Conservation (phyloP, 1,284 basidiomycete genomes). For the Puccinia horiana region DNA sequence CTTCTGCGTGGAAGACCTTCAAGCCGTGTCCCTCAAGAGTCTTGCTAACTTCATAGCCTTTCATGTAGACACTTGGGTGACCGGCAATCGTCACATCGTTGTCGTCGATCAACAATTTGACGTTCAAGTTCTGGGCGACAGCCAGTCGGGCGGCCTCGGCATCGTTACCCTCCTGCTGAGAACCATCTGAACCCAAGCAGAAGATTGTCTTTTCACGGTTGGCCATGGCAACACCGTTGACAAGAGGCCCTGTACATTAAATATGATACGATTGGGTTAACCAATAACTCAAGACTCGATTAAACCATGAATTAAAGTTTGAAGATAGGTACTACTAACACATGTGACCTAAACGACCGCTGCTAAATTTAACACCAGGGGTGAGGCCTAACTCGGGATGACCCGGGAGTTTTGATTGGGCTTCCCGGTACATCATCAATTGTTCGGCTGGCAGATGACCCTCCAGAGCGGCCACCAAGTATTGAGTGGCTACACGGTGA, state of each 20-base stretch:
- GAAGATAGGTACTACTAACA: conserved; percentile 62
- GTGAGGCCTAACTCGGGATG: conserved; percentile 82
- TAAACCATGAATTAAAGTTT: conserved; percentile 74
- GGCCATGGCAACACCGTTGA: conserved; percentile 77
- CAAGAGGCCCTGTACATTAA: conserved; percentile 54
- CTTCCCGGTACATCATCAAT: conserved; percentile 76
- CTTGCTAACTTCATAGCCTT: conserved; percentile 70
- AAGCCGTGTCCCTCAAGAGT: conserved; percentile 77
- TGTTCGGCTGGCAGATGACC: conserved; percentile 72
- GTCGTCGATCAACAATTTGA: conserved; percentile 81
- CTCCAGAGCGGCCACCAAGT: conserved; percentile 73
- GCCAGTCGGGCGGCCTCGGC: conserved; percentile 81
- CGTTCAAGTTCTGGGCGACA: conserved; percentile 74
- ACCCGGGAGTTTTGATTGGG: conserved; percentile 77
- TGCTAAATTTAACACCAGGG: conserved; percentile 81
- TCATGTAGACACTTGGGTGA: conserved; percentile 77
- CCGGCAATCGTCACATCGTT: conserved; percentile 79
- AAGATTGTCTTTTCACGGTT: conserved; percentile 74
- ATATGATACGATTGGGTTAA: conserved; percentile 59
- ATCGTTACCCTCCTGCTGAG: conserved; percentile 83
- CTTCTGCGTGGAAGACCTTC: conserved; percentile 70
- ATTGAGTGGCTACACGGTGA: conserved; percentile 82
- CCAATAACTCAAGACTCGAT: neutral
- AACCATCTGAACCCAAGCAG: conserved; percentile 79
- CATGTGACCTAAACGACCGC: conserved; percentile 60